phyloP scores from a whole-genome alignment of 371 early-diverging fungal genomes.

The Encephalitozoon romaleae region DNA sequence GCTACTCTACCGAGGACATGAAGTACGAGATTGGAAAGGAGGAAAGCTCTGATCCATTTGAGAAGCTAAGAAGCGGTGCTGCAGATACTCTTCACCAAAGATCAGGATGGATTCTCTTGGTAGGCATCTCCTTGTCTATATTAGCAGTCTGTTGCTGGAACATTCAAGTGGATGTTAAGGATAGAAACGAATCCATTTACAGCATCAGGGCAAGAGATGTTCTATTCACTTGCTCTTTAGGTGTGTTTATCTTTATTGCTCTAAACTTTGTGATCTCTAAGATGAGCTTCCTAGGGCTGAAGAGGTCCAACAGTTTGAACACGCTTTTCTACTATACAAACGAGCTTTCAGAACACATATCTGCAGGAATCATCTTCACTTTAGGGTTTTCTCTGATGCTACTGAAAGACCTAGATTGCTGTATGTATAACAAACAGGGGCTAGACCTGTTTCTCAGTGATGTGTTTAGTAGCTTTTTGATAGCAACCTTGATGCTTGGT shows the following conservation, averaged over 20 bases:
- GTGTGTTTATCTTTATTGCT: neutral
- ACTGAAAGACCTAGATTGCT: neutral
- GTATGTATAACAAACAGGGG: neutral
- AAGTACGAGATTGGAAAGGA: neutral
- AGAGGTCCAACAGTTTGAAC: neutral
- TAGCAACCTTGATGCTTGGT: slow-evolving; percentile 19
- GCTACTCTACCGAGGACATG: neutral
- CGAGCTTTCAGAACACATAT: slow-evolving; percentile 40
- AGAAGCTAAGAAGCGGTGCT: neutral
- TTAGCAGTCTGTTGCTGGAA: neutral
- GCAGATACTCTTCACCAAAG: slow-evolving; percentile 12
- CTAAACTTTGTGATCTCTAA: slow-evolving; percentile 8
- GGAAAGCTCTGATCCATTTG: neutral
- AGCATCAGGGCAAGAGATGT: neutral
- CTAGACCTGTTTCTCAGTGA: slow-evolving; percentile 34
- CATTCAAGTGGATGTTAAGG: slow-evolving; percentile 4
- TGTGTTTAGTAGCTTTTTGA: neutral
- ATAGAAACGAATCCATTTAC: neutral
- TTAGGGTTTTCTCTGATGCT: neutral
- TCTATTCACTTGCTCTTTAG: neutral
- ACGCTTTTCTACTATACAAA: slow-evolving; percentile 41
- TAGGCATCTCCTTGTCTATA: neutral
- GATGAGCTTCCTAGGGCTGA: slow-evolving; percentile 14
- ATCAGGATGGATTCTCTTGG: neutral
- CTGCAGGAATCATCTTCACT: neutral